phyloP scores from a whole-genome alignment of 2,329 filamentous ascomycete genomes.

The Pyricularia grisea region DNA sequence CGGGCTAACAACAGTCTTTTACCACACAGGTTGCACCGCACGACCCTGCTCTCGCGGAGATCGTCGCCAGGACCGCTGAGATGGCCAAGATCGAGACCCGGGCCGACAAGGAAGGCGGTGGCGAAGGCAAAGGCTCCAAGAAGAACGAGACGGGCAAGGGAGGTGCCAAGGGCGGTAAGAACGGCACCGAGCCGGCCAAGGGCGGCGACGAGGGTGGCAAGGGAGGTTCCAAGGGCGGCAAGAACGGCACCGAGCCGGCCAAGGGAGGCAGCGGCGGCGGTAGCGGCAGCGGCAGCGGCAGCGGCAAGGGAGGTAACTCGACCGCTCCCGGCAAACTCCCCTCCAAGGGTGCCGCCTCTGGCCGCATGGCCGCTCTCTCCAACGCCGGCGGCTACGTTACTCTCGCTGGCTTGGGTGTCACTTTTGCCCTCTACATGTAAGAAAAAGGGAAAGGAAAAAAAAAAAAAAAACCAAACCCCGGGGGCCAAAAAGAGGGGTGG shows the following conservation, averaged over 20 bases:
- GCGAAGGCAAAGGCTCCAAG: background rate
- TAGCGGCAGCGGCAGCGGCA: background rate
- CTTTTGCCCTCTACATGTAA: constrained; percentile 1
- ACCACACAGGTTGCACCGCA: background rate
- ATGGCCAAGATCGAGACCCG: background rate
- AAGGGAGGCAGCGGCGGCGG: background rate
- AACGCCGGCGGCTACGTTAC: constrained; percentile 1
- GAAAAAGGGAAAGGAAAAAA: background rate
- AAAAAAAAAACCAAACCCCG: too few relatives aligned
- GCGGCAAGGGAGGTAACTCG: background rate
- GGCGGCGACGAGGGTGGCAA: too few relatives aligned
- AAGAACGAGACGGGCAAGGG: background rate
- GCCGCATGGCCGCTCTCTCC: background rate
- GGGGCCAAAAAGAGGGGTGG: too few relatives aligned
- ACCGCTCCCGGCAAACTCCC: background rate
- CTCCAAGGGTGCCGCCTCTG: background rate
- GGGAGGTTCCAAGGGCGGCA: background rate
- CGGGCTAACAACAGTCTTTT: background rate
- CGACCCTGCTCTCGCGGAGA: background rate
- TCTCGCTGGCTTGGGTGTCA: background rate
- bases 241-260: background rate
- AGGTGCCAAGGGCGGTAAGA: background rate
- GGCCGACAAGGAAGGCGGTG: background rate
- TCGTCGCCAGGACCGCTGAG: background rate
- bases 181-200: background rate